These are phyloP conservation scores for Didymella glomerata DNA, from an alignment of 2,329 filamentous ascomycete genomes.

Conservation along the genomic window DNA sequence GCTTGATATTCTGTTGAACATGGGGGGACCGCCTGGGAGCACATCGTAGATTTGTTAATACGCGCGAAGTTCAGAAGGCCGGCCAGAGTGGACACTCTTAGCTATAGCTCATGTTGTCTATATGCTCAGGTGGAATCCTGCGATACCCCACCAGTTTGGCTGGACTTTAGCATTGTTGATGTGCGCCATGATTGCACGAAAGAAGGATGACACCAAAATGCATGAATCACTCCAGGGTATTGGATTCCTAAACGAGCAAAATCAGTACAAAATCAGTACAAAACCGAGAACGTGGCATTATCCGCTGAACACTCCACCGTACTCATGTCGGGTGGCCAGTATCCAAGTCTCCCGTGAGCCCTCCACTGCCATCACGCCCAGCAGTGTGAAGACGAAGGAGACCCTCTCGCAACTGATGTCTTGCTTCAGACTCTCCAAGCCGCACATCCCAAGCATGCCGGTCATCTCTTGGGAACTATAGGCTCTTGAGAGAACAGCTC, in stretches of 20 bases:
- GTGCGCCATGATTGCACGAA: neutral
- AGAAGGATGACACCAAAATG: neutral
- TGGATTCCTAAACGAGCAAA: too few species aligned
- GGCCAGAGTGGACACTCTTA: neutral
- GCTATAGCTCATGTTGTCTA: neutral
- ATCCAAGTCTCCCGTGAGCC: too few species aligned
- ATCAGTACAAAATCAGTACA: too few species aligned
- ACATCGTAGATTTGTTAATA: constrained; percentile 15
- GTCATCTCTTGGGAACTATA: too few species aligned
- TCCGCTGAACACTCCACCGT: too few species aligned
- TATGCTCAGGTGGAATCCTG: neutral
- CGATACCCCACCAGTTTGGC: neutral
- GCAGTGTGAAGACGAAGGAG: too few species aligned
- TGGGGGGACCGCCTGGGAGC: constrained; percentile 44
- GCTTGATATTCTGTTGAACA: constrained; percentile 58
- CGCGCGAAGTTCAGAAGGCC: neutral
- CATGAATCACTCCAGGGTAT: neutral
- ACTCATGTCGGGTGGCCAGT: too few species aligned
- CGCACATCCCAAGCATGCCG: too few species aligned
- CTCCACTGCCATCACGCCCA: too few species aligned
- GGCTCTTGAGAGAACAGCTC: too few species aligned
- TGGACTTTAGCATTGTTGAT: neutral
- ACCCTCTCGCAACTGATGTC: too few species aligned
- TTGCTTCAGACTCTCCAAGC: too few species aligned
- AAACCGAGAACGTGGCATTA: neutral